Evolutionary conservation across 225 moss, liverwort and hornwort genomes (phyloP).

Genomic region (Asterella californica): DNA sequence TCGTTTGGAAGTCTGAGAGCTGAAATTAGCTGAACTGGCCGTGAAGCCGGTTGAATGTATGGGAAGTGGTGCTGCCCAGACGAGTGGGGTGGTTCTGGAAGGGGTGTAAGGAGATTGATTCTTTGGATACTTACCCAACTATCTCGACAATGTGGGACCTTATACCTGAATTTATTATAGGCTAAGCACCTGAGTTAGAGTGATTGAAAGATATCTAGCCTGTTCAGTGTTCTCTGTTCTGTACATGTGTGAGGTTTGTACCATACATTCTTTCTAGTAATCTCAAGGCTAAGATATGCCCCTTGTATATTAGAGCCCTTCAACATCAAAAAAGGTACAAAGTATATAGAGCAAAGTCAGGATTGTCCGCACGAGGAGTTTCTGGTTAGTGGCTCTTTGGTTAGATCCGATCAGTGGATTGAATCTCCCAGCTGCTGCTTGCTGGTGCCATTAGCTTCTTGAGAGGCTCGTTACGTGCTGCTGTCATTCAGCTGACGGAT

Average conservation of each 20-base stretch:
- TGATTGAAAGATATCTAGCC: not conserved
- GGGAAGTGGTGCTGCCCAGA: not conserved
- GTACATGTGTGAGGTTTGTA: constrained; percentile 14
- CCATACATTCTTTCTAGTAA: constrained; percentile 19
- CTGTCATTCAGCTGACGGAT: too few species aligned
- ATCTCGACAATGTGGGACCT: not conserved
- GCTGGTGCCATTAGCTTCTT: not conserved
- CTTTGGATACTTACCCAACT: not conserved
- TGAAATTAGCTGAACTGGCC: not conserved
- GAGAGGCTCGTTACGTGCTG: not conserved
- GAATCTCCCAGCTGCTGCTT: not conserved
- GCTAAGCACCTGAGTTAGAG: constrained; percentile 5
- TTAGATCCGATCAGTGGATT: not conserved
- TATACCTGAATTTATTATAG: not conserved
- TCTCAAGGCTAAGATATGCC: constrained; percentile 15
- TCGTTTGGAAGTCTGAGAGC: not conserved
- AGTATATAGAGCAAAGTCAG: constrained; percentile 2
- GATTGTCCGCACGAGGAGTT: not conserved
- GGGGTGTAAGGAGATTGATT: not conserved
- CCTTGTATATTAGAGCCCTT: constrained; percentile 9
- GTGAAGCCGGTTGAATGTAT: not conserved
- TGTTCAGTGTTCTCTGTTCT: not conserved
- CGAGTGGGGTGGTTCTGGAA: constrained; percentile 1
- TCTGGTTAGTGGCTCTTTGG: not conserved
- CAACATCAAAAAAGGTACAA: too few species aligned